These are phyloP conservation scores for Coemansia sp. DNA, from an alignment of 192 early-diverging fungal species.

Conservation along the genomic window DNA sequence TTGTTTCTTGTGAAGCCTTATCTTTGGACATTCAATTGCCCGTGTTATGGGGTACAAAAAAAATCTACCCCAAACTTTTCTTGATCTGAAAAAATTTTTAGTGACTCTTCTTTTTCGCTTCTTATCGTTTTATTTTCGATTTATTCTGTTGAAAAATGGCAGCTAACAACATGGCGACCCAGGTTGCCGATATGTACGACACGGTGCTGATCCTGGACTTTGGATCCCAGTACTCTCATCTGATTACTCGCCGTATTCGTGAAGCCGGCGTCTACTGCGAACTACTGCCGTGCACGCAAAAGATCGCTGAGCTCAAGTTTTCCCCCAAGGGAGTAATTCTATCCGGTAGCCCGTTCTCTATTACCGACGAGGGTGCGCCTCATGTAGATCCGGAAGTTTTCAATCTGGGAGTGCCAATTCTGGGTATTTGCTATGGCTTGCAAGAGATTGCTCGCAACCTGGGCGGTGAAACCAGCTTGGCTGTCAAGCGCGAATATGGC, in stretches of 20 bases:
- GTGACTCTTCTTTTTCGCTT: no score
- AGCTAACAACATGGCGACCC: constrained; percentile 32
- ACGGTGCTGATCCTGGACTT: constrained; percentile 98
- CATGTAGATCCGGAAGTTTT: constrained; percentile 91
- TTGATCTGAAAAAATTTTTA: no score
- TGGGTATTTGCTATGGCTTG: constrained; percentile 99
- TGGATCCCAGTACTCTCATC: constrained; percentile 98
- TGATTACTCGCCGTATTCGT: constrained; percentile 93
- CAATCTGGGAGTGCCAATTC: constrained; percentile 81
- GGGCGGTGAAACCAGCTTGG: constrained; percentile 71
- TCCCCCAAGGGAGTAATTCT: constrained; percentile 95
- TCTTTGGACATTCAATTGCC: no score
- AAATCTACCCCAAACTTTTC: no score
- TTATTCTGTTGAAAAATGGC: neutral
- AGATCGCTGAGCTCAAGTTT: constrained; percentile 89
- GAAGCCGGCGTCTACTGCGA: constrained; percentile 99
- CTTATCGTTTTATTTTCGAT: no score
- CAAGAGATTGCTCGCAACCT: constrained; percentile 92
- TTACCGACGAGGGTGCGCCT: constrained; percentile 91
- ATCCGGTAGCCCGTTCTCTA: constrained; percentile 95
- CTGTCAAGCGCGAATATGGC: constrained; percentile 94
- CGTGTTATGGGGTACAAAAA: no score
- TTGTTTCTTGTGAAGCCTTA: no score
- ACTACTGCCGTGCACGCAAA: constrained; percentile 94
- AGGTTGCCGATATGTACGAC: constrained; percentile 84